Evolutionary conservation across 2,329 filamentous ascomycete genomes (phyloP).

Genomic region (Penicillium glabrum): DNA sequence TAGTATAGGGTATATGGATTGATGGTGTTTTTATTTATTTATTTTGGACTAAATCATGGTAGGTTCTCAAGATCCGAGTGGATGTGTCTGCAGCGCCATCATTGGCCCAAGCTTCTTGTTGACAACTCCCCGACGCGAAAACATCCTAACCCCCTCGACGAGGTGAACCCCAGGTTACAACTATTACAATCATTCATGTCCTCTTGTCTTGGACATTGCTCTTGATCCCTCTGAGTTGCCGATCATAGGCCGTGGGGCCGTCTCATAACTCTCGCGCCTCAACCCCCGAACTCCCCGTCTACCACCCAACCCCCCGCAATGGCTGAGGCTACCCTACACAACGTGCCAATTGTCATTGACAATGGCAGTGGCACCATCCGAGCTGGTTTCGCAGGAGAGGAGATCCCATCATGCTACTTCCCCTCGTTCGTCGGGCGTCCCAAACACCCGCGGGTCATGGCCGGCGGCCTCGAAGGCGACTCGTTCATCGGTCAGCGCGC

Average conservation of each 20-base stretch:
- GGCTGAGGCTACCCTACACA: conserved; percentile 74
- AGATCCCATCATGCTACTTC: conserved; percentile 94
- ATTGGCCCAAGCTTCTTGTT: conserved; percentile 43
- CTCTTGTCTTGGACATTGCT: conserved; percentile 4
- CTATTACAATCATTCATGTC: conserved; percentile 12
- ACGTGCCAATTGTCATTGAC: conserved; percentile 97
- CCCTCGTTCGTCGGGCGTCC: conserved; percentile 95
- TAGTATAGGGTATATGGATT: background rate
- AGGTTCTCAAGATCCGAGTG: background rate
- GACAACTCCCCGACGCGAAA: conserved; percentile 30
- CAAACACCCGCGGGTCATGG: conserved; percentile 91
- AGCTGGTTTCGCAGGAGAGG: conserved; percentile 94
- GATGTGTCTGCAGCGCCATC: conserved; percentile 8
- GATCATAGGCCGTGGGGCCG: conserved; percentile 33
- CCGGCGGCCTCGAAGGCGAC: conserved; percentile 94
- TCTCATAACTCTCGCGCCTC: conserved; percentile 23
- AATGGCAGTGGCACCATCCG: conserved; percentile 98
- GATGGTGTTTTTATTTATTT: too few species aligned
- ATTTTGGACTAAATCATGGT: background rate
- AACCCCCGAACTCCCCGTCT: conserved; percentile 17
- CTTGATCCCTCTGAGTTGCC: conserved; percentile 11
- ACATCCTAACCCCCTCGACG: conserved; percentile 10
- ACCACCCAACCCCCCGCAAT: conserved; percentile 41
- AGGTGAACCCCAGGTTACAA: conserved; percentile 13
- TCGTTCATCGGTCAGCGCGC: conserved; percentile 94